phyloP scores from a whole-genome alignment of 495 filamentous ascomycete genomes.

The Cercophora newfieldiana region DNA sequence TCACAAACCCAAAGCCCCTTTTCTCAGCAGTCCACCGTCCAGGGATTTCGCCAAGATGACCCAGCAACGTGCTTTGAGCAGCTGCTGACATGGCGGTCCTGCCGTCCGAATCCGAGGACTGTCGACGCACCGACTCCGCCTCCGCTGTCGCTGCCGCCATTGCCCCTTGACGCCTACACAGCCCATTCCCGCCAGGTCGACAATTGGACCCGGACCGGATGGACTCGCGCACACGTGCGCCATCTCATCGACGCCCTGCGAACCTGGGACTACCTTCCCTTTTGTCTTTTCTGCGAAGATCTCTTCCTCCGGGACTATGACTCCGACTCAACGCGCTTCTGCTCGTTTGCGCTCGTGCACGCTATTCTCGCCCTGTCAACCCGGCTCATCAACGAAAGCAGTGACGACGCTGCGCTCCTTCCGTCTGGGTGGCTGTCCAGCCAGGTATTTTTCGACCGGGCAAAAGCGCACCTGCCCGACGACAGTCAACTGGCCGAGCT shows the following conservation, averaged over 20 bases:
- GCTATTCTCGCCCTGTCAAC: conserved; percentile 12
- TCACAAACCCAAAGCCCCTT: neutral
- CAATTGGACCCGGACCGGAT: conserved; percentile 11
- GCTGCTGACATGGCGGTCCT: neutral
- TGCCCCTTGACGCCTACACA: conserved; percentile 1
- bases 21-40: neutral
- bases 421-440: conserved; percentile 10
- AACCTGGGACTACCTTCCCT: conserved; percentile 15
- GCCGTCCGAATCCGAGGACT: neutral
- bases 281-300: conserved; percentile 13
- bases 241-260: conserved; percentile 12
- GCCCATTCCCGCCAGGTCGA: neutral
- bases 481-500: neutral
- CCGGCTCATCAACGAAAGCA: conserved; percentile 10
- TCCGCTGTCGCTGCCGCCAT: neutral
- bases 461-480: neutral
- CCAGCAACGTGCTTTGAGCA: conserved; percentile 3
- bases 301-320: conserved; percentile 12
- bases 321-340: neutral
- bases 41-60: neutral
- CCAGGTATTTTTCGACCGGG: conserved; percentile 3
- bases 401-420: conserved; percentile 2
- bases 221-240: conserved; percentile 4
- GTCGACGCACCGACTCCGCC: neutral
- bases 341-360: conserved; percentile 5